Base-by-base conservation (phyloP, 345 rosid genomes). In the Corchorus olitorius region DNA sequence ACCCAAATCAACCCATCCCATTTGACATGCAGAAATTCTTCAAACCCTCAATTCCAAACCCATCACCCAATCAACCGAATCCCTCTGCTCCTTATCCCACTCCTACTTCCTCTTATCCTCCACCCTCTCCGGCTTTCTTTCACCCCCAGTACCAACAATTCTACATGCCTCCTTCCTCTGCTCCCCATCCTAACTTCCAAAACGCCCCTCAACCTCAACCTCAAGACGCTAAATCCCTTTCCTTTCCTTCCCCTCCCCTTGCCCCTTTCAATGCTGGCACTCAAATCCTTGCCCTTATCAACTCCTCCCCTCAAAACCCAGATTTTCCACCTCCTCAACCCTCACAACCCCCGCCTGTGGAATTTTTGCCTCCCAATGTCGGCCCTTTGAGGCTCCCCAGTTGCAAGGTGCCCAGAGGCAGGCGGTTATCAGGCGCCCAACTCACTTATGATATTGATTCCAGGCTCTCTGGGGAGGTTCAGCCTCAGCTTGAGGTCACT, bases 401-500 rank as follows among this genome's bases (percentile, higher is more conserved):
- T 78, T 81, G 84, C 45, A 87, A 87, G 85, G 17, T 80, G 34
- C 91, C 97, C 4, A 85, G 61, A 52, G 99, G 98, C 43, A 84
- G 93, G 79, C 84, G 88, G 62, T 68, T 93, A 81, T 74, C 55
- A 14, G 98, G 94, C 54, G 84, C 75, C 27, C 80, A 80, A 52
- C 89, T 84, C 4, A 86, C 78, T 13, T 92, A 92, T 61, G 97
- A 93, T 80, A 89, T 93, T 3, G 93, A 91, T 71, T 84, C 76
- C 58, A 80, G 90, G 79, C 37, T 87, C 71, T 88, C 79, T 2
- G 98, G 94, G 12, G 97, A 90, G 86, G 76, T 79, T 70, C 94
- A 91, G 81, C 93, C 97, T 1, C 92, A 91, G 86, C 97, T 96
- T 2, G 99, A 92, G 87, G 97, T 87, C 56, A 91, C 92, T 72